Conservation (phyloP, 176 grass and related monocot species). For the Oryza australiensis region DNA sequence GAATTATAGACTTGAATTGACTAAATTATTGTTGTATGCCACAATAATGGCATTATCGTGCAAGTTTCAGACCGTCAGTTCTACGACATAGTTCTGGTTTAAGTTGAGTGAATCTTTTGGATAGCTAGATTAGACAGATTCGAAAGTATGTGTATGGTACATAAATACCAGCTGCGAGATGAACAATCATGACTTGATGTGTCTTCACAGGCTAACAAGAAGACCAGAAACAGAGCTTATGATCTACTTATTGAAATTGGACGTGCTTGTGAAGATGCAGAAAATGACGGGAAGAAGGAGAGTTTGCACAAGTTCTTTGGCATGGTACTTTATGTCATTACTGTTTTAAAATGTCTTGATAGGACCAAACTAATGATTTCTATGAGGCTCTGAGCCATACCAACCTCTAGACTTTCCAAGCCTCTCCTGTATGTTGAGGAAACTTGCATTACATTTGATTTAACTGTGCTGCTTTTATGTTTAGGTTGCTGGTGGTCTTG, state of each 20-base stretch:
- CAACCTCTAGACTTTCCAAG: background rate
- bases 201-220: constrained; percentile 82
- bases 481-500: constrained; percentile 78
- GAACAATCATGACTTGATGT: constrained; percentile 38
- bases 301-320: constrained; percentile 77
- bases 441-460: background rate
- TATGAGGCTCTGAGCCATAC: background rate
- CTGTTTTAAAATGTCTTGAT: constrained; percentile 21
- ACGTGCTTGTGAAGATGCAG: constrained; percentile 70
- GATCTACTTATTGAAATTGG: constrained; percentile 94
- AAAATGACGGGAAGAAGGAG: constrained; percentile 58
- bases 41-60: background rate
- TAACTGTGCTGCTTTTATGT: constrained; percentile 25
- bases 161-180: background rate
- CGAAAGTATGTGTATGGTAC: background rate
- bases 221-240: constrained; percentile 91
- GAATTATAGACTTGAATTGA: background rate
- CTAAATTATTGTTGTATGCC: background rate
- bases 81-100: background rate
- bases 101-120: constrained; percentile 10
- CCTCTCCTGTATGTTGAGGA: background rate
- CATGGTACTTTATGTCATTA: constrained; percentile 65
- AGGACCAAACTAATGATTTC: background rate
- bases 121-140: background rate
- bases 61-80: background rate